These are phyloP conservation scores for Penicillium coffeae DNA, from an alignment of 495 filamentous ascomycete genomes.

Conservation along the genomic window DNA sequence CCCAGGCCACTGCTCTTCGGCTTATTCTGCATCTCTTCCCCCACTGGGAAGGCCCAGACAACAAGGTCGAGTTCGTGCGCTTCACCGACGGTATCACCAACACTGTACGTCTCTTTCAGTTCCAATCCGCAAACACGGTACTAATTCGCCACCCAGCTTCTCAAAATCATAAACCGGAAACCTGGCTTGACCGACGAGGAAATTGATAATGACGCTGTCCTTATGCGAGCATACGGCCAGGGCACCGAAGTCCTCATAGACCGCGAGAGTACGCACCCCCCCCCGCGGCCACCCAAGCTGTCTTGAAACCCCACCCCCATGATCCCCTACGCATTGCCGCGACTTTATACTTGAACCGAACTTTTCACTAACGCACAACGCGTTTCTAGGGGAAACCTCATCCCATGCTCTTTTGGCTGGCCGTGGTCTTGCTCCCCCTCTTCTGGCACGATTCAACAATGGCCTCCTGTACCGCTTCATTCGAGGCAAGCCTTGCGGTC, in stretches of 20 bases:
- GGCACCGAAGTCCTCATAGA: constrained; percentile 95
- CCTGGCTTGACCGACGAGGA: constrained; percentile 72
- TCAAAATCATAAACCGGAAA: constrained; percentile 81
- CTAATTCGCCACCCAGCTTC: constrained; percentile 49
- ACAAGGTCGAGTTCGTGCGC: constrained; percentile 78
- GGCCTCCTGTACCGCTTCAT: constrained; percentile 94
- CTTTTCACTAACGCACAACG: constrained; percentile 36
- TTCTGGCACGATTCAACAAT: constrained; percentile 92
- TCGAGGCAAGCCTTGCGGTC: constrained; percentile 69
- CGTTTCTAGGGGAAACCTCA: constrained; percentile 57
- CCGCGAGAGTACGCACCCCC: constrained; percentile 72
- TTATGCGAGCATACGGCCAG: constrained; percentile 91
- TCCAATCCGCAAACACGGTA: neutral
- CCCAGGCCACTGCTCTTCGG: constrained; percentile 68
- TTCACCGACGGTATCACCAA: constrained; percentile 99
- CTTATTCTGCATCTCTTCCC: constrained; percentile 78
- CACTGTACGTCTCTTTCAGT: constrained; percentile 55
- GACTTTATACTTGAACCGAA: constrained; percentile 11
- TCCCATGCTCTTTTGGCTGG: constrained; percentile 73
- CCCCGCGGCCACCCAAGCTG: no score
- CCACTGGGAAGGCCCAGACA: constrained; percentile 71
- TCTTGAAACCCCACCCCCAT: constrained; percentile 3
- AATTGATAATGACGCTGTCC: constrained; percentile 79
- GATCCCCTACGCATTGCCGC: constrained; percentile 5
- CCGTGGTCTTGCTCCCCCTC: constrained; percentile 73